Base-by-base conservation (phyloP, 805 yeast species). In the Metschnikowia anglica region DNA sequence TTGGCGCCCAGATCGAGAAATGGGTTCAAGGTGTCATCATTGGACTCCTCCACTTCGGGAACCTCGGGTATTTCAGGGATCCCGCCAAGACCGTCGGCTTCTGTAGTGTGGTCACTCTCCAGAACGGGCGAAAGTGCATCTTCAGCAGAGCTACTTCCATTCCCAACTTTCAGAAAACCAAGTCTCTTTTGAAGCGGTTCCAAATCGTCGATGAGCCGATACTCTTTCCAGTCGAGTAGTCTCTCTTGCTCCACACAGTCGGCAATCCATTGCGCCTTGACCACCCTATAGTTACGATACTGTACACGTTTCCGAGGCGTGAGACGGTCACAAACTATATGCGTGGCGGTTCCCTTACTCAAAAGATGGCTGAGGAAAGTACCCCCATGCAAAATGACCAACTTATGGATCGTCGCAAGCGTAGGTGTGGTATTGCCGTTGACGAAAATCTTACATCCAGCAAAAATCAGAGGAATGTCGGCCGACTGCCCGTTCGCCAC, bases 351-450 rank as follows among this genome's bases (percentile, higher is more conserved):
- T 3, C 84, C 75, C 58, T 90, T 90, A 4, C 83, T 80, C 4
- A 79, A 72, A 31, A 91, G 61, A 62, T 79, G 81, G 48, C 83
- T 84, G 17, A 83, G 57, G 48, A 85, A 87, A 39, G 66, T 72
- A 0, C 99, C 99, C 0, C 98, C 97, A 61, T 90, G 76, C 8
- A 79, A 52, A 2, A 86, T 77, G 2, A 91, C 81, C 51, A 88
- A 53, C 42, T 81, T 75, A 54, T 86, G 91, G 23, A 93, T 65
- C 46, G 79, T 83, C 31, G 76, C 65, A 12, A 88, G 75, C n/a
- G 90, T 79, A 0, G 98, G 98, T 2, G 64, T 66, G 0, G 98
- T 91, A 55, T 85, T 80, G 1, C 99, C 99, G 55, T 89, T 90
- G n/a, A 91, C 88, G 60, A 85, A 81, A 4, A 91, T 72, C 1